Evolutionary conservation across 495 filamentous ascomycete genomes (phyloP).

Genomic region (Lineolata rhizophorae): DNA sequence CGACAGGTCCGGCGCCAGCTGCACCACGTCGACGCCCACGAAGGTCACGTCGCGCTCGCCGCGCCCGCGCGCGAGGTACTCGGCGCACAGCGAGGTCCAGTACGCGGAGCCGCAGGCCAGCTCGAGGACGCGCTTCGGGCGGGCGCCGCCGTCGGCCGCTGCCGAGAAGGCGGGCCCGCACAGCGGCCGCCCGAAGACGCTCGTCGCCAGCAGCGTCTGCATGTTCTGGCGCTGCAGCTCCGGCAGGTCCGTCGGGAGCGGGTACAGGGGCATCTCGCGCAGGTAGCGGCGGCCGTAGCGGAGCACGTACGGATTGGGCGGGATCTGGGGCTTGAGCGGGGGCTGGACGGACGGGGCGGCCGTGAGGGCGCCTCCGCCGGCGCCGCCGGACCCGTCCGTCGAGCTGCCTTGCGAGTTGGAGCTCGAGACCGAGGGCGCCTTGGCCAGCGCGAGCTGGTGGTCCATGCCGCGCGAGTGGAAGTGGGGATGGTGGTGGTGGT

Average conservation of each 20-base stretch:
- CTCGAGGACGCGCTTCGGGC: constrained; percentile 54
- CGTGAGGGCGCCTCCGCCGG: no score
- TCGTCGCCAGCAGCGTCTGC: constrained; percentile 57
- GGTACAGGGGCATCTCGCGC: constrained; percentile 61
- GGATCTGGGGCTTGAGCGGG: background rate
- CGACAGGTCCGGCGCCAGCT: constrained; percentile 46
- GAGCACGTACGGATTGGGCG: constrained; percentile 35
- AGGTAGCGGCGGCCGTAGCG: constrained; percentile 65
- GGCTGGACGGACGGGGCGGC: no score
- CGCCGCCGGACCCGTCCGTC: no score
- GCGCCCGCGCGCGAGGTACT: constrained; percentile 36
- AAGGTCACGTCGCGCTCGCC: constrained; percentile 35
- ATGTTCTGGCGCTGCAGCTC: constrained; percentile 78
- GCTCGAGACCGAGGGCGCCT: no score
- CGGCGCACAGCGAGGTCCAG: constrained; percentile 73
- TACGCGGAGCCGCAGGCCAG: constrained; percentile 74
- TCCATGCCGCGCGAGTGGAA: no score
- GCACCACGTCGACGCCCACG: constrained; percentile 65
- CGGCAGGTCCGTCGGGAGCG: constrained; percentile 67
- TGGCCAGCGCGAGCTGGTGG: no score
- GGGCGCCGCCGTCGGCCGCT: no score
- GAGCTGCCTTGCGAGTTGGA: no score
- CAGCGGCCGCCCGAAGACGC: constrained; percentile 60
- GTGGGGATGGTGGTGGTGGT: no score
- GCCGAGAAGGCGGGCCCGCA: constrained; percentile 43